Conservation (phyloP, 1,284 basidiomycete genomes). For the Tetrapyrgos nigripes region DNA sequence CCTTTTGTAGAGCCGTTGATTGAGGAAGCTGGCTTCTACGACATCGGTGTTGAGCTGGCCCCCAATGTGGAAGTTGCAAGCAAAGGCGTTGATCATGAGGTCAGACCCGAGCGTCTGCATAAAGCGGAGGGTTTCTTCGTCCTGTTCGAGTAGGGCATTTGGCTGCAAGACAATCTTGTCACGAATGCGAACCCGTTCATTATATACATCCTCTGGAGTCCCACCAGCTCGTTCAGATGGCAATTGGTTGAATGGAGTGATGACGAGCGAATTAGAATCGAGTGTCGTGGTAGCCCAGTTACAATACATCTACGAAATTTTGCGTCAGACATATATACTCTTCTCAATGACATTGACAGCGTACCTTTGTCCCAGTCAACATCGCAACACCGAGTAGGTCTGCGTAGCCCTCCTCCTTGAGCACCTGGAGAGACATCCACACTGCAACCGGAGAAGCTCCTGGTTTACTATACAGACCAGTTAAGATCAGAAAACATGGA, state of each 20-base stretch:
- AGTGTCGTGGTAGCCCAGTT: slow-evolving; percentile 48
- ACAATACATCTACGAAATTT: slow-evolving; percentile 33
- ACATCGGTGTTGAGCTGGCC: slow-evolving; percentile 46
- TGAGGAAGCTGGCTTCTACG: slow-evolving; percentile 50
- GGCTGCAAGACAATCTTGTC: slow-evolving; percentile 37
- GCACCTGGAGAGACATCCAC: slow-evolving; percentile 42
- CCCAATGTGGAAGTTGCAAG: slow-evolving; percentile 47
- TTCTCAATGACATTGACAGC: slow-evolving; percentile 6
- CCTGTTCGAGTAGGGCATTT: slow-evolving; percentile 40
- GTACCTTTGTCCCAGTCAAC: slow-evolving; percentile 41
- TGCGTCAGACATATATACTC: slow-evolving; percentile 9
- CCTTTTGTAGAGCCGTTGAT: slow-evolving; percentile 45
- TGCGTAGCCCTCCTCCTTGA: slow-evolving; percentile 44
- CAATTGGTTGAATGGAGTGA: slow-evolving; percentile 45
- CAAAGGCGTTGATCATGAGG: slow-evolving; percentile 52
- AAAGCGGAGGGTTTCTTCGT: slow-evolving; percentile 38
- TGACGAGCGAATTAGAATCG: slow-evolving; percentile 35
- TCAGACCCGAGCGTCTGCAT: slow-evolving; percentile 47
- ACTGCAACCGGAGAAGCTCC: slow-evolving; percentile 46
- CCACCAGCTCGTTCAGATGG: slow-evolving; percentile 33
- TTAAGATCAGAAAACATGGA: neutral
- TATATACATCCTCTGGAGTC: slow-evolving; percentile 28
- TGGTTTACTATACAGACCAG: slow-evolving; percentile 43
- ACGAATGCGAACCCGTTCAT: slow-evolving; percentile 44
- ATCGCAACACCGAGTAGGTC: slow-evolving; percentile 39